Base-by-base conservation (phyloP, 2,329 filamentous ascomycete species). In the Aspergillus oerlinghausenensis region DNA sequence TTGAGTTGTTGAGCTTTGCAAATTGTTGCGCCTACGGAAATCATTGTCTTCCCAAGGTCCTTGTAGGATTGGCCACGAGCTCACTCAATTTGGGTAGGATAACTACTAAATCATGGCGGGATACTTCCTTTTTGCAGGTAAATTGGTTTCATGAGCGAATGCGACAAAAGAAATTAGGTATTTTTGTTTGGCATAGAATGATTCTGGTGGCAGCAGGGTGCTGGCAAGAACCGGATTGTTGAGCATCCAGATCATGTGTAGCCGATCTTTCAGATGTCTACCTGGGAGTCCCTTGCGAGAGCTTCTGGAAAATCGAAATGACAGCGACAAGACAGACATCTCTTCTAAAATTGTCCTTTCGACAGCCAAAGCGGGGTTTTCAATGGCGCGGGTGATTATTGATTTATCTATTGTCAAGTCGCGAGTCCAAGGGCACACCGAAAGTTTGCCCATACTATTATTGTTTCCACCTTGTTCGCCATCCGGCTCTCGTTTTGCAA, bases 381-480 rank as follows among this genome's bases (percentile, higher is more conserved):
- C 10, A 40, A 45, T 45, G 47, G 50, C 8, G 26, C 29, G 32
- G 49, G 42, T 49, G 43, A 55, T 49, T 55, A 43, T 55, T 55
- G 49, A 47, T 47, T 55, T 55, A 42, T 29, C 49, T 40, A 19
- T 47, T 51, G 50, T 40, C 29, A 48, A 42, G 51, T 52, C 26
- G 54, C 54, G 17, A 49, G 42, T 43, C 49, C 26, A 23, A 48
- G 28, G 49, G 45, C 57, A 63, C 63, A 64, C 60, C 60, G 62
- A 61, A 64, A 63, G 52, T 63, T 64, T 57, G 62, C 58, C 55
- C 54, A 55, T 32, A 32, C 11, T 57, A 42, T 54, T 52, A 54
- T 52, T 54, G 55, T 47, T 55, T 54, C 49, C 28, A 21, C 47
- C 26, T 49, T 51, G 49, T 42, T 54, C 56, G 50, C 40, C 21